Evolutionary conservation across 257 asterid genomes (phyloP).

Genomic region (Plectranthus barbatus): DNA sequence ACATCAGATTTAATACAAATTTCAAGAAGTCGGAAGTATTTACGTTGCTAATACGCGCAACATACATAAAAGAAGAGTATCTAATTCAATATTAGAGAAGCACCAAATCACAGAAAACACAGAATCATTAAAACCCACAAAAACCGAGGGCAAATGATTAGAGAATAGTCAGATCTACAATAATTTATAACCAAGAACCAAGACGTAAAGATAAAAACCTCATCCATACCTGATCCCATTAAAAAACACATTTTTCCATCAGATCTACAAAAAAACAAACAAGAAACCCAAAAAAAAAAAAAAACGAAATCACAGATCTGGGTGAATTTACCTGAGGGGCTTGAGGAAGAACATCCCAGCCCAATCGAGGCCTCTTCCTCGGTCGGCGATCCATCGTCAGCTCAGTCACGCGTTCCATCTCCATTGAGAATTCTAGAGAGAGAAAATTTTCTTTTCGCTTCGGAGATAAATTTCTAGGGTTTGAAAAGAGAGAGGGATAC

Average conservation of each 20-base stretch:
- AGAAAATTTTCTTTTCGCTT: background rate
- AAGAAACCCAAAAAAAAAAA: background rate
- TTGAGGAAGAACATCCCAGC: slow-evolving; percentile 86
- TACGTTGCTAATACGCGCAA: background rate
- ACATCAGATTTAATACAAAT: background rate
- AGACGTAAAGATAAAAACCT: background rate
- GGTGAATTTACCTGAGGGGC: slow-evolving; percentile 50
- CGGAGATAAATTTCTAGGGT: slow-evolving; percentile 17
- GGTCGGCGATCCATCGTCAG: slow-evolving; percentile 80
- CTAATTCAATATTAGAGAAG: background rate
- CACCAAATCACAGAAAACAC: background rate
- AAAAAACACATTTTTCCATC: slow-evolving; percentile 21
- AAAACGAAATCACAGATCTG: slow-evolving; percentile 9
- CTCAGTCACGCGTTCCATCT: slow-evolving; percentile 88
- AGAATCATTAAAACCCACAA: background rate
- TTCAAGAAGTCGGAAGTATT: background rate
- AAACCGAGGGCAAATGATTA: background rate
- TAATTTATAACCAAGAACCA: background rate
- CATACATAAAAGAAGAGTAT: background rate
- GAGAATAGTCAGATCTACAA: slow-evolving; percentile 2
- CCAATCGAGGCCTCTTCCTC: slow-evolving; percentile 74
- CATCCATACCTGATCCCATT: slow-evolving; percentile 32
- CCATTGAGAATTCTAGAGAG: slow-evolving; percentile 42
- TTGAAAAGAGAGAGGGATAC: slow-evolving; percentile 7
- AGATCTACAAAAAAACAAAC: slow-evolving; percentile 38